Evolutionary conservation across 1,284 basidiomycete species (phyloP).

Genomic region (Apiotrichum domesticum): DNA sequence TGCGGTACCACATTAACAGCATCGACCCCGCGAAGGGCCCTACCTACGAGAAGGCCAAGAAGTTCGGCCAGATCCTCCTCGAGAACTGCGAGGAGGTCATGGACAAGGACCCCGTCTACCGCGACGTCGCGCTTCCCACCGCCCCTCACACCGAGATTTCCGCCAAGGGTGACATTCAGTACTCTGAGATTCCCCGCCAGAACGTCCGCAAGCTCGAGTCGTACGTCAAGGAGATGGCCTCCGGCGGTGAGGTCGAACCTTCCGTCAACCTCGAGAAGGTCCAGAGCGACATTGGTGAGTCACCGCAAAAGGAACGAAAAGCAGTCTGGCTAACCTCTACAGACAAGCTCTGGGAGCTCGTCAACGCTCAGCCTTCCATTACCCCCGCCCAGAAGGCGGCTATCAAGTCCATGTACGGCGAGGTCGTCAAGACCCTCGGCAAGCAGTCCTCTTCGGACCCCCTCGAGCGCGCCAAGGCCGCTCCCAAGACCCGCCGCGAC

Average conservation of each 20-base stretch:
- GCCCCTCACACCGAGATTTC: conserved; percentile 92
- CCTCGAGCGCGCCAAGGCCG: conserved; percentile 28
- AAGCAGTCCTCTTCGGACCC: conserved; percentile 49
- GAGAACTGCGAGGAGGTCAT: conserved; percentile 60
- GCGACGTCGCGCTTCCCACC: conserved; percentile 86
- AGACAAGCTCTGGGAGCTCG: conserved; percentile 91
- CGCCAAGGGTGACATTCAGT: conserved; percentile 87
- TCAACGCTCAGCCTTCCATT: conserved; percentile 94
- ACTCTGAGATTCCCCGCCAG: conserved; percentile 88
- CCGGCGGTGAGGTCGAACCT: conserved; percentile 75
- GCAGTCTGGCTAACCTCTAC: neutral
- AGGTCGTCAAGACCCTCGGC: conserved; percentile 70
- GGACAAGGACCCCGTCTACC: conserved; percentile 49
- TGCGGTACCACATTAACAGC: conserved; percentile 90
- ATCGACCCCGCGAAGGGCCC: conserved; percentile 78
- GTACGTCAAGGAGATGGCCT: conserved; percentile 98
- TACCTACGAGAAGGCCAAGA: conserved; percentile 87
- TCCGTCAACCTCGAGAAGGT: conserved; percentile 92
- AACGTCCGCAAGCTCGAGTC: conserved; percentile 96
- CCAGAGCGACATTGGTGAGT: conserved; percentile 72
- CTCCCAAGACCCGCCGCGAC: conserved; percentile 59
- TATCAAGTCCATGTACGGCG: conserved; percentile 94
- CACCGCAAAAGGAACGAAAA: neutral
- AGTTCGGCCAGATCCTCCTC: conserved; percentile 92
- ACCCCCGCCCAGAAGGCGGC: conserved; percentile 95